Evolutionary conservation across 441 rosid species (phyloP).

Genomic region (Adansonia gregorii): DNA sequence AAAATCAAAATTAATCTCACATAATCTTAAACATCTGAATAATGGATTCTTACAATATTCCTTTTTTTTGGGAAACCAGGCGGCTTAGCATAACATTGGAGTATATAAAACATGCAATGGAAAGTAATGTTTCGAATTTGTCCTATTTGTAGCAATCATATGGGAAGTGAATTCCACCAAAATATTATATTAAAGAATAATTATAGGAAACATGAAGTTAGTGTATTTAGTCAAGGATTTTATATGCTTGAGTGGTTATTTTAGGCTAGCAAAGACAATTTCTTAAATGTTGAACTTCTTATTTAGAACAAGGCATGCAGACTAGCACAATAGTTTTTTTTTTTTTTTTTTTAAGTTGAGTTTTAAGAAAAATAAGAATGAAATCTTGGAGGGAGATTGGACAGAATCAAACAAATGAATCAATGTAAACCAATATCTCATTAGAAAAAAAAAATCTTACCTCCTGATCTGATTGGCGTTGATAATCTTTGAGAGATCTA

Average conservation of each 20-base stretch:
- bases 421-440: constrained; percentile 13
- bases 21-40: not conserved
- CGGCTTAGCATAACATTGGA: not conserved
- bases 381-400: constrained; percentile 5
- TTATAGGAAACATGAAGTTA: not conserved
- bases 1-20: not conserved
- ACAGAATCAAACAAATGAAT: constrained; percentile 2
- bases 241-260: not conserved
- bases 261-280: not conserved
- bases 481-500: constrained; percentile 48
- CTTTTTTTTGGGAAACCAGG: constrained; percentile 2
- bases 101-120: not conserved
- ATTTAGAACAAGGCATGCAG: constrained; percentile 4
- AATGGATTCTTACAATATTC: constrained; percentile 2
- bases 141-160: constrained; percentile 3
- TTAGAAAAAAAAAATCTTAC: constrained; percentile 41
- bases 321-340: not conserved
- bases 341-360: not conserved
- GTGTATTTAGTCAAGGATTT: not conserved
- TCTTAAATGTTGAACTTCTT: not conserved
- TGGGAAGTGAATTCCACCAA: not conserved
- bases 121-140: not conserved
- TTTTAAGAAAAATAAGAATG: not conserved
- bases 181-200: not conserved
- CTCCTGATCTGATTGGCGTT: constrained; percentile 62